phyloP scores from a whole-genome alignment of 208 protist species.

The Kentomonas sorsogonicus region DNA sequence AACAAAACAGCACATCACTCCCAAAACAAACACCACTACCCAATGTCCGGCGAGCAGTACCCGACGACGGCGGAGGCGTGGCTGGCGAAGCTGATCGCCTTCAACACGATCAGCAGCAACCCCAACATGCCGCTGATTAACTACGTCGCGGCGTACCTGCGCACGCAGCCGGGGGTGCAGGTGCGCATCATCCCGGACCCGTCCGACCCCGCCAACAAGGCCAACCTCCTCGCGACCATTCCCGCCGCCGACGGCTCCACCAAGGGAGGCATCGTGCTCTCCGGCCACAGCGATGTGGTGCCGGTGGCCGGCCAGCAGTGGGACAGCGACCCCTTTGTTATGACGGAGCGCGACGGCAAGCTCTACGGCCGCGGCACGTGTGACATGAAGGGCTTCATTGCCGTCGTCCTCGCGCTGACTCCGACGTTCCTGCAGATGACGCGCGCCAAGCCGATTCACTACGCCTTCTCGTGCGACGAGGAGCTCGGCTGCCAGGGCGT shows the following conservation, averaged over 20 bases:
- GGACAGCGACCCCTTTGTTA: constrained; percentile 44
- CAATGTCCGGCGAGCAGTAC: too few relatives aligned
- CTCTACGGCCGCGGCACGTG: constrained; percentile 46
- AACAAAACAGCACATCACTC: too few relatives aligned
- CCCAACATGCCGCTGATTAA: constrained; percentile 46
- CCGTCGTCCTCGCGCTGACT: constrained; percentile 31
- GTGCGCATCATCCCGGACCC: constrained; percentile 32
- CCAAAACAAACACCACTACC: too few relatives aligned
- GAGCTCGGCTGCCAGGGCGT: constrained; percentile 28
- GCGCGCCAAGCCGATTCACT: constrained; percentile 44
- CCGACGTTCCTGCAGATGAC: constrained; percentile 39
- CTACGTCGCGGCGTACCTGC: constrained; percentile 31
- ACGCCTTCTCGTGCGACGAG: constrained; percentile 47
- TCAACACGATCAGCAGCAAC: constrained; percentile 58
- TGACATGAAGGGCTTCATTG: constrained; percentile 65
- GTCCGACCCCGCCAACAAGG: constrained; percentile 24
- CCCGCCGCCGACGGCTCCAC: constrained; percentile 30
- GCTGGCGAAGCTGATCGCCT: constrained; percentile 48
- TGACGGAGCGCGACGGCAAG: constrained; percentile 46
- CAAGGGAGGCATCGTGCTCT: constrained; percentile 46
- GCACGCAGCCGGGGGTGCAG: too few relatives aligned
- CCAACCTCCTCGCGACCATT: constrained; percentile 56
- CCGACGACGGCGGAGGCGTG: constrained; percentile 14
- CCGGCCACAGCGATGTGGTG: constrained; percentile 65
- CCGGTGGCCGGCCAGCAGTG: constrained; percentile 65